Evolutionary conservation across 2,329 filamentous ascomycete genomes (phyloP).

Genomic region (Polychaeton citri): DNA sequence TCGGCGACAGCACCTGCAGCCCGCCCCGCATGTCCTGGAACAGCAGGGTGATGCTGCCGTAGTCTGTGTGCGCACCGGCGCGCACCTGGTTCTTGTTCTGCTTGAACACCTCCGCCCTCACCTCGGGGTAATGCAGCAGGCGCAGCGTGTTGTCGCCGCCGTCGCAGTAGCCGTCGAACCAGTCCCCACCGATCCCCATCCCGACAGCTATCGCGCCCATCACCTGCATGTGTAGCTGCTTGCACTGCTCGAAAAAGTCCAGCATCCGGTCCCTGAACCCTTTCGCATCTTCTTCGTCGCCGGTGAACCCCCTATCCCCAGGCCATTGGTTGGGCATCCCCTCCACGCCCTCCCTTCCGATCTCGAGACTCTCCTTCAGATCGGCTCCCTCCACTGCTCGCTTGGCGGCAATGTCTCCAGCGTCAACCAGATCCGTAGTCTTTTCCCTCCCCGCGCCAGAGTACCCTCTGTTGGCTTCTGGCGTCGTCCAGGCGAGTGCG

Average conservation of each 20-base stretch:
- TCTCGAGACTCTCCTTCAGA: slow-evolving; percentile 50
- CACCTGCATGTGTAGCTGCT: slow-evolving; percentile 61
- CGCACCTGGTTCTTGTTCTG: slow-evolving; percentile 40
- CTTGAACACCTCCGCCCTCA: slow-evolving; percentile 44
- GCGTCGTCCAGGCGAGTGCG: slow-evolving; percentile 48
- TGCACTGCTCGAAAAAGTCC: slow-evolving; percentile 61
- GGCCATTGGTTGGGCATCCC: slow-evolving; percentile 71
- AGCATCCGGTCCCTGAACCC: slow-evolving; percentile 67
- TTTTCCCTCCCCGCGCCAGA: slow-evolving; percentile 50
- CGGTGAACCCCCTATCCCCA: too few species aligned
- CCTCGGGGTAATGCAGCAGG: slow-evolving; percentile 37
- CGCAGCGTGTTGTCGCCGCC: slow-evolving; percentile 52
- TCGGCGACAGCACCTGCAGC: slow-evolving; percentile 53
- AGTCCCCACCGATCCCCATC: slow-evolving; percentile 53
- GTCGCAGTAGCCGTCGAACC: slow-evolving; percentile 66
- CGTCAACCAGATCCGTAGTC: slow-evolving; percentile 44
- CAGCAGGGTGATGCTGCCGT: slow-evolving; percentile 39
- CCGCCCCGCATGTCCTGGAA: slow-evolving; percentile 45
- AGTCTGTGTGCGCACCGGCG: slow-evolving; percentile 65
- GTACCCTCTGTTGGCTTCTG: slow-evolving; percentile 37
- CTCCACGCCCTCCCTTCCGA: slow-evolving; percentile 46
- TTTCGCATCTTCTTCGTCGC: slow-evolving; percentile 22
- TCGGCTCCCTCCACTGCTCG: slow-evolving; percentile 36
- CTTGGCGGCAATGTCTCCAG: slow-evolving; percentile 43
- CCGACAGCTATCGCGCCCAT: slow-evolving; percentile 48